Evolutionary conservation across 164 flowering plant species (phyloP), one percentile per base, ranked within the genome.

Genomic region (Warburgia ugandensis): DNA sequence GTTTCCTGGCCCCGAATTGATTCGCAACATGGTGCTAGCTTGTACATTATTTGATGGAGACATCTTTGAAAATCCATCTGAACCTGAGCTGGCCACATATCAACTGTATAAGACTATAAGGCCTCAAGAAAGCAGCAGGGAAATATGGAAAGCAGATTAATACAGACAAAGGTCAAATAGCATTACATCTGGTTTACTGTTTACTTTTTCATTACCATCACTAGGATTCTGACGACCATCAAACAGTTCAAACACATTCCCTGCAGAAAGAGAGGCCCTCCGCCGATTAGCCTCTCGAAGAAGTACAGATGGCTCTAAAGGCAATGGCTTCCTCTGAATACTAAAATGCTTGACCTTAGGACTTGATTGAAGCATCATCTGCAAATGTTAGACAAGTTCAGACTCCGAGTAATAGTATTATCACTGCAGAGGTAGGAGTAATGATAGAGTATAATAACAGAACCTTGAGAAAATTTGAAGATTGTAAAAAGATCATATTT

Each of bases 191-290:
- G n/a, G n/a, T n/a, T n/a, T n/a, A n/a, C n/a, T 22, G 45, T 39
- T 55, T 47, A 60, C 37, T 33, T 54, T 44, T 52, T 61, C 62
- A 68, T 85, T 85, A 96, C 95, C 87, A 57, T 87, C 96, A 62
- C 16, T 38, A 55, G 58, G 52, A 65, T 40, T 51, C 32, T 63
- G 62, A 30, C 73, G 81, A 56, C 81, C 72, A 50, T 84, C 91
- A 58, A 80, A 64, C 61, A 86, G 63, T 70, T 92, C 99, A 60
- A 57, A 64, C 70, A 72, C 60, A 74, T 92, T 88, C 64, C 97
- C 99, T 60, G 78, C 91, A 58, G 97, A 88, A 52, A 88, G 84
- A 56, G 99, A 88, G 68, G 96, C 99, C 64, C 99, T 86, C 52
- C 99, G 73, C 20, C 97, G 70, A 59, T 92, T 92, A 50, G 99